Conservation (phyloP, 768 basidiomycete species). For the Mycena capillaripes region DNA sequence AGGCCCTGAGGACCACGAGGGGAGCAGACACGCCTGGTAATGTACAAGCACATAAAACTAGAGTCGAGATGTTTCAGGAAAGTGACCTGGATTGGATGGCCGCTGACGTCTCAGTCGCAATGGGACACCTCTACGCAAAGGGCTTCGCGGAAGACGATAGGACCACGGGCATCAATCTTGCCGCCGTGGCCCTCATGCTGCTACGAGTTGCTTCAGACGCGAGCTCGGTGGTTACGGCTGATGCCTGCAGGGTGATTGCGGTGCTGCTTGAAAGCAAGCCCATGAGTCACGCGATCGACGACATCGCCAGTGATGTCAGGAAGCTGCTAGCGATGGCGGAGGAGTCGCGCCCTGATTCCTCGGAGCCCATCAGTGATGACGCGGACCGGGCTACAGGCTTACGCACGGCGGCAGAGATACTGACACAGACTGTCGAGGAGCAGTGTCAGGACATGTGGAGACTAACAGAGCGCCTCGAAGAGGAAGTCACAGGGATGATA, state of each 20-base stretch:
- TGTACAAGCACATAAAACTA: neutral
- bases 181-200: neutral
- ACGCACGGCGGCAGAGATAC: neutral
- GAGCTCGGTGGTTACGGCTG: neutral
- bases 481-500: neutral
- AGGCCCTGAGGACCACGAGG: too few relatives aligned
- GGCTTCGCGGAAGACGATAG: neutral
- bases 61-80: neutral
- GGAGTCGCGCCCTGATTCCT: neutral
- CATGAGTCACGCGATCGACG: neutral
- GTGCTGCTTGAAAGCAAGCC: neutral
- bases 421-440: neutral
- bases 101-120: neutral
- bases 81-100: neutral
- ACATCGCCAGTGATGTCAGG: neutral
- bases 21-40: too few relatives aligned
- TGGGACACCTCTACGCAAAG: neutral
- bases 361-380: neutral
- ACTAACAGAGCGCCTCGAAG: slow-evolving; percentile 1
- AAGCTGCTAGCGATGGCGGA: neutral
- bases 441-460: neutral
- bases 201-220: neutral
- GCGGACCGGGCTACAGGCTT: neutral
- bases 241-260: neutral
- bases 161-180: neutral